These are phyloP conservation scores for Tetradesmus obliquus DNA, from an alignment of 139 green algal species.

Conservation along the genomic window DNA sequence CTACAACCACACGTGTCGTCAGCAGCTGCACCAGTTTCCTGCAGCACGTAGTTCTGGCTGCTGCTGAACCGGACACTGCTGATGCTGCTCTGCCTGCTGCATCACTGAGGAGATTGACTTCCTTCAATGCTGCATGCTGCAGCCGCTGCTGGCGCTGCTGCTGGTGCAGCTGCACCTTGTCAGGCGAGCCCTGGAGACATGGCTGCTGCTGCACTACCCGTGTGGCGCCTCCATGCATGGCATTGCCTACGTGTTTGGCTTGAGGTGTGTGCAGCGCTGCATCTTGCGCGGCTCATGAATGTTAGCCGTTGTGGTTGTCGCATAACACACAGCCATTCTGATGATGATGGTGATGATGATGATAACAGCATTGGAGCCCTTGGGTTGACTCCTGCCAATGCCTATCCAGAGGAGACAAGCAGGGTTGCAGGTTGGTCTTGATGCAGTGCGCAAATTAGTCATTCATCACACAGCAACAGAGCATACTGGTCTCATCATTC, in stretches of 20 bases:
- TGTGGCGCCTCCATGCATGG: constrained; percentile 77
- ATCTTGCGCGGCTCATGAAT: not conserved
- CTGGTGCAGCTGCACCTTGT: constrained; percentile 75
- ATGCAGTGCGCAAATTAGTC: no score
- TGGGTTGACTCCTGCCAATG: not conserved
- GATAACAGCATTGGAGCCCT: not conserved
- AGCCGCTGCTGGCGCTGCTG: constrained; percentile 43
- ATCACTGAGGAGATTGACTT: not conserved
- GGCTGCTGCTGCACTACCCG: constrained; percentile 65
- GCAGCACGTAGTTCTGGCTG: no score
- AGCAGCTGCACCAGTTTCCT: no score
- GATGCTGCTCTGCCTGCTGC: not conserved
- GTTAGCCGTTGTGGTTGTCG: not conserved
- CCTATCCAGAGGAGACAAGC: not conserved
- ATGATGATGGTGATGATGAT: not conserved
- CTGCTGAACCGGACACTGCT: not conserved
- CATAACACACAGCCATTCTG: not conserved
- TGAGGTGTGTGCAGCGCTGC: constrained; percentile 50
- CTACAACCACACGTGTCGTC: no score
- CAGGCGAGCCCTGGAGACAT: constrained; percentile 68
- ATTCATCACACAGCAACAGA: no score
- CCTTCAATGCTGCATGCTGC: not conserved
- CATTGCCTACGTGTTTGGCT: constrained; percentile 84
- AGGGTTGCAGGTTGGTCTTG: no score
- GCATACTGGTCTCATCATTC: no score